These are phyloP conservation scores for Xerocomus minutiporus DNA, from an alignment of 1,284 basidiomycete species.

Conservation along the genomic window DNA sequence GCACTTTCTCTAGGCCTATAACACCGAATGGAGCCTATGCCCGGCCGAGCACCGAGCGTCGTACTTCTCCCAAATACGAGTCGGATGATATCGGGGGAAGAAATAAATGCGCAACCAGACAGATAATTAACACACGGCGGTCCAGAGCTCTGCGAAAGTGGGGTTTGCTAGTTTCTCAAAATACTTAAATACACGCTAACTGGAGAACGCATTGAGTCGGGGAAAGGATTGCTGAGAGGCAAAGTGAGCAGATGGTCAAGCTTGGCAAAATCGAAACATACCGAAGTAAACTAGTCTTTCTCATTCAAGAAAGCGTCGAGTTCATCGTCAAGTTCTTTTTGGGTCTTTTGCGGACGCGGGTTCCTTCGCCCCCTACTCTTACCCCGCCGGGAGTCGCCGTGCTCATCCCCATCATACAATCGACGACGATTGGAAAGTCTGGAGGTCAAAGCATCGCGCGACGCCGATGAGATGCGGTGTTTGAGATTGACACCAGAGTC, in stretches of 20 bases:
- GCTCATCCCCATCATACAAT: constrained; percentile 19
- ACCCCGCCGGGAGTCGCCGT: constrained; percentile 16
- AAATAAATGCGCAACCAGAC: no score
- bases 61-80: no score
- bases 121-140: background rate
- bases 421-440: constrained; percentile 18
- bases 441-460: constrained; percentile 34
- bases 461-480: constrained; percentile 41
- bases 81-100: no score
- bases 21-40: no score
- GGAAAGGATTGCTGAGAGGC: background rate
- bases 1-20: no score
- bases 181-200: constrained; percentile 4
- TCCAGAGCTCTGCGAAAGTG: constrained; percentile 8
- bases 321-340: constrained; percentile 72
- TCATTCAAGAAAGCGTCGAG: constrained; percentile 68
- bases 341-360: constrained; percentile 50
- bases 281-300: constrained; percentile 25
- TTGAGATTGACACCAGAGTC: constrained; percentile 37
- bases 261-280: constrained; percentile 6
- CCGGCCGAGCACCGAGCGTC: no score
- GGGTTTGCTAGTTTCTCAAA: constrained; percentile 8
- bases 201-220: background rate
- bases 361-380: constrained; percentile 31
- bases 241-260: constrained; percentile 7